A percentile compares a stretch with the other conserved stretches of the same genome.
These are phyloP conservation scores for Backusella sp. DNA, from an alignment of 192 early-diverging fungal genomes.

Conservation along the genomic window DNA sequence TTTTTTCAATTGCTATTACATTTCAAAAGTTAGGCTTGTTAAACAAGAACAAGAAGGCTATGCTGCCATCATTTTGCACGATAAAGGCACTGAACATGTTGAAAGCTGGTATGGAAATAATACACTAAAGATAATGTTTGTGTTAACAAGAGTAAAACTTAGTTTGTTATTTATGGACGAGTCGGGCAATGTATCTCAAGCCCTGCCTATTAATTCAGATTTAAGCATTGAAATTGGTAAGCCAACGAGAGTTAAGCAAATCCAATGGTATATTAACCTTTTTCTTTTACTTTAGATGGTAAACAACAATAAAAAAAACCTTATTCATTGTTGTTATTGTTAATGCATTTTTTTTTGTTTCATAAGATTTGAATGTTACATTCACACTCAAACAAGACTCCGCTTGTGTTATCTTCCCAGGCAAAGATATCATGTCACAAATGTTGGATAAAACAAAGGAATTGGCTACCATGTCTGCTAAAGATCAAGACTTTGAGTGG, in stretches of 20 bases:
- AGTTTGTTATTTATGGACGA: constrained; percentile 15
- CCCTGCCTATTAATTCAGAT: neutral
- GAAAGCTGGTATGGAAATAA: constrained; percentile 11
- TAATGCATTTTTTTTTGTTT: neutral
- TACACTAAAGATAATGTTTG: neutral
- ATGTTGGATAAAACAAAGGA: neutral
- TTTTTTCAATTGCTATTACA: neutral
- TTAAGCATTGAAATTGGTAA: constrained; percentile 11
- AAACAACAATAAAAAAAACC: neutral
- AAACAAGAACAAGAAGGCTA: neutral
- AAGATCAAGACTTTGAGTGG: neutral
- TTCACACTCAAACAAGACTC: constrained; percentile 7
- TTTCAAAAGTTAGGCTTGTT: neutral
- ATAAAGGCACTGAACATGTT: neutral
- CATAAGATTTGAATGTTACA: constrained; percentile 6
- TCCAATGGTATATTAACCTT: neutral
- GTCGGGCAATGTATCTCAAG: neutral
- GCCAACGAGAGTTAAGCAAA: neutral
- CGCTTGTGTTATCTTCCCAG: neutral
- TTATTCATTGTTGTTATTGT: neutral
- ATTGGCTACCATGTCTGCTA: neutral
- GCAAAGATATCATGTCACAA: neutral
- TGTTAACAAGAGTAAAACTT: neutral
- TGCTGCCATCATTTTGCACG: neutral
- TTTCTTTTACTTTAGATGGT: neutral